A percentile compares a stretch with the other conserved stretches of the same genome.
phyloP scores from a whole-genome alignment of 768 basidiomycete species.

The Boletus reticulatus region DNA sequence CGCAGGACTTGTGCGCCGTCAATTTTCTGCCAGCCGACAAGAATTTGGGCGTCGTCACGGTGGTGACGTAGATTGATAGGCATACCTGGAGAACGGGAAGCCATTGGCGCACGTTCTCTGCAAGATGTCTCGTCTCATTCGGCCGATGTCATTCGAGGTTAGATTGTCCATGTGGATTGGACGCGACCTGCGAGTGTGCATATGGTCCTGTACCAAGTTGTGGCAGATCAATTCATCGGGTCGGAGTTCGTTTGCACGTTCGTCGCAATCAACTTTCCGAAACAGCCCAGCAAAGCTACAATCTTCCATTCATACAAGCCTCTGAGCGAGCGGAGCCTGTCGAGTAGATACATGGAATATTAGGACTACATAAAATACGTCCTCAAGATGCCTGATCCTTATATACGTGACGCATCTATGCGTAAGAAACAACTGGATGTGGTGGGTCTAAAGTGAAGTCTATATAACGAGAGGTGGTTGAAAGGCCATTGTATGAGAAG shows the following conservation, averaged over 20 bases:
- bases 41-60: conserved; percentile 1
- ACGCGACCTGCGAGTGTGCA: conserved; percentile 11
- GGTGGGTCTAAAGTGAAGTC: conserved; percentile 22
- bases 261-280: not conserved
- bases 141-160: conserved; percentile 24
- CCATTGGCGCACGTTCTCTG: conserved; percentile 22
- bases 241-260: conserved; percentile 8
- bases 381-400: conserved; percentile 35
- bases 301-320: conserved; percentile 21
- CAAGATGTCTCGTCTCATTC: conserved; percentile 17
- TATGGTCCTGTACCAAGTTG: conserved; percentile 1
- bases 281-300: conserved; percentile 6
- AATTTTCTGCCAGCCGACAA: conserved; percentile 28
- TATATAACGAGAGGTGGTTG: conserved; percentile 15
- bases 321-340: conserved; percentile 4
- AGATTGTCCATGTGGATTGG: conserved; percentile 21
- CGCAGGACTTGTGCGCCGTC: conserved; percentile 55
- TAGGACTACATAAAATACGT: conserved; percentile 35
- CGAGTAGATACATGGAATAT: conserved; percentile 30
- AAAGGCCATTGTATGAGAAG: conserved; percentile 8
- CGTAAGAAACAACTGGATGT: conserved; percentile 12
- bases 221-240: conserved; percentile 1
- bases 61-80: not conserved
- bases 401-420: conserved; percentile 32
- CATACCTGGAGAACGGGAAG: conserved; percentile 37